Base-by-base conservation (phyloP, 495 filamentous ascomycete species). In the Tirmania nivea region DNA sequence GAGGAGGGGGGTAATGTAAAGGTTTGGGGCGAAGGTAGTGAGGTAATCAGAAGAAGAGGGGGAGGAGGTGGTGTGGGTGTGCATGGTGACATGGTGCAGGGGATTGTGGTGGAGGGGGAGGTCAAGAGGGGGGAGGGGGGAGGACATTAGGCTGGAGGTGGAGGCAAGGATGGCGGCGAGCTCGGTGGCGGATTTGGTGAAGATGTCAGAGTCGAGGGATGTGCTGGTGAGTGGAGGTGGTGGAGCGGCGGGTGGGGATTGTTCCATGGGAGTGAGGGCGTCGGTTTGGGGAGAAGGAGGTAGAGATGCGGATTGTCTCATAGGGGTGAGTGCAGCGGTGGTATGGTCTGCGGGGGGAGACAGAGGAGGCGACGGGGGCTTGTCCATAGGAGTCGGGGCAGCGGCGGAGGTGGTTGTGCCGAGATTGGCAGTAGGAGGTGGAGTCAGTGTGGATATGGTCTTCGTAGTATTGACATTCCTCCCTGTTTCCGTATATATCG, bases 1-100 rank as follows among this genome's bases (percentile, higher is more conserved):
- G 9, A 93, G 71, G 12, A 78, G 69, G 2, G 86, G 78, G 8
- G 78, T 71, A 9, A 86, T 73, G 8, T 79, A 73, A 57, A 86
- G 70, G 47, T 86, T 84, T 4, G 85, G 85, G 5, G 76, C 73
- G 58, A 86, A 81, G 35, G 54, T 56, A 2, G 57, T 60, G 16
- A 66, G 55, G 14, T 60, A 49, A 50, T 60, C 53, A 19, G 65
- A 53, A 16, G 56, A 57, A 19, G 56, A 55, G 19, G 57, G 35
- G 35, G n/a, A 47, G 45, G 45, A 19, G 35, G 55, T 53, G 17
- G 57, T 56, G n/a, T 56, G 47, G 25, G 57, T 56, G n/a, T 56
- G 47, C 53, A 64, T 51, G 37, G 63, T 58, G 3, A 64, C 48
- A n/a, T 34, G 39, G 7, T 52, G 52, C 4, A 63, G 51, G 35